phyloP scores from a whole-genome alignment of 371 early-diverging fungal species.

The Rhizopus stolonifer region DNA sequence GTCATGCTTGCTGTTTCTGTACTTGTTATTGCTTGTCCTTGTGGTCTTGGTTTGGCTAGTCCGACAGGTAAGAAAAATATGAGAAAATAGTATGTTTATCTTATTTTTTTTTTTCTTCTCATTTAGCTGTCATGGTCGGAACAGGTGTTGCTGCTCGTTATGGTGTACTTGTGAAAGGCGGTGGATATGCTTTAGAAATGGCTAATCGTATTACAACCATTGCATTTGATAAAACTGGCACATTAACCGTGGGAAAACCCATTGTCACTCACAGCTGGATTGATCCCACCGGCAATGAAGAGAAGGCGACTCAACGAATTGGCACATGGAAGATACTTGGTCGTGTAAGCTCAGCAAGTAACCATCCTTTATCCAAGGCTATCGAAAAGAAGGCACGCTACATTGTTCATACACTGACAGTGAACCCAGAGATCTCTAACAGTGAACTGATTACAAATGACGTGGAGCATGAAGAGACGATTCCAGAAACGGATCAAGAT shows the following conservation, averaged over 20 bases:
- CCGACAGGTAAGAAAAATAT: slow-evolving; percentile 56
- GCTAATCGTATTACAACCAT: slow-evolving; percentile 91
- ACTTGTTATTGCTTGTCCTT: slow-evolving; percentile 75
- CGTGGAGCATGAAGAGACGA: slow-evolving; percentile 1
- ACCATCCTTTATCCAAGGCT: slow-evolving; percentile 45
- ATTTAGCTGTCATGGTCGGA: slow-evolving; percentile 83
- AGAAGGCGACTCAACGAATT: slow-evolving; percentile 7
- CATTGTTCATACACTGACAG: slow-evolving; percentile 11
- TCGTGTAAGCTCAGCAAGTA: slow-evolving; percentile 44
- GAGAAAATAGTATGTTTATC: neutral
- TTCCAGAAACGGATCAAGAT: slow-evolving; percentile 21
- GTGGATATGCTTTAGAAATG: slow-evolving; percentile 55
- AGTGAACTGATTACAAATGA: slow-evolving; percentile 2
- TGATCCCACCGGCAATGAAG: slow-evolving; percentile 12
- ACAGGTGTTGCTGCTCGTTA: slow-evolving; percentile 80
- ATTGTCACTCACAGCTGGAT: slow-evolving; percentile 46
- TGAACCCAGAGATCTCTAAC: slow-evolving; percentile 8
- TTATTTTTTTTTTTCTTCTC: neutral
- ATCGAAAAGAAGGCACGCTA: slow-evolving; percentile 39
- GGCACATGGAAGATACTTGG: slow-evolving; percentile 47
- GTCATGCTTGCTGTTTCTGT: slow-evolving; percentile 59
- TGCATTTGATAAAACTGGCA: slow-evolving; percentile 92
- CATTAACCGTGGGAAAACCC: slow-evolving; percentile 70
- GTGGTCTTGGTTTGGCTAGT: slow-evolving; percentile 73
- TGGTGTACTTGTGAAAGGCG: slow-evolving; percentile 60